Evolutionary conservation across 805 yeast species (phyloP).

Genomic region (Hemisphaericaspora nanyangensis): DNA sequence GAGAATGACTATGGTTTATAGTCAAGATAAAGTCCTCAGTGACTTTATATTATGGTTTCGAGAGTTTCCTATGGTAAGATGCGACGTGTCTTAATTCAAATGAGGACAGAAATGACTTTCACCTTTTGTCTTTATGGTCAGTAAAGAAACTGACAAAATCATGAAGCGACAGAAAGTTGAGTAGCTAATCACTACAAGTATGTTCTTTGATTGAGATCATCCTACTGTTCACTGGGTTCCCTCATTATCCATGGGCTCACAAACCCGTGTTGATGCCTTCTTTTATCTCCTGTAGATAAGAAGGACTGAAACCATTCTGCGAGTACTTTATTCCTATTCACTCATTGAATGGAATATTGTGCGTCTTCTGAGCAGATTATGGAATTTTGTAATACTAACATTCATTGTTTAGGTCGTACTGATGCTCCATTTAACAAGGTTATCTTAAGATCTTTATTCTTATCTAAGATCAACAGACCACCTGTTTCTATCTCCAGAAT

Average conservation of each 20-base stretch:
- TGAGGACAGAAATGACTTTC: not conserved
- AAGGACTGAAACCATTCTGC: slow-evolving; percentile 33
- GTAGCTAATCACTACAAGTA: slow-evolving; percentile 10
- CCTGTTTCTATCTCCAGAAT: slow-evolving; percentile 96
- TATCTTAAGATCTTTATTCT: slow-evolving; percentile 88
- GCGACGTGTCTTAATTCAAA: not conserved
- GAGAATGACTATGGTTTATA: not conserved
- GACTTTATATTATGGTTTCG: slow-evolving; percentile 4
- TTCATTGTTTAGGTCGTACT: slow-evolving; percentile 74
- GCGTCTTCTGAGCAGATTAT: slow-evolving; percentile 46
- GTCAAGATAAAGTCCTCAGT: slow-evolving; percentile 1
- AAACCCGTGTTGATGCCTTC: not conserved
- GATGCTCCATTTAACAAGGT: slow-evolving; percentile 99
- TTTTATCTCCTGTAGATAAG: no score
- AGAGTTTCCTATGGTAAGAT: not conserved
- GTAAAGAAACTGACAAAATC: slow-evolving; percentile 9
- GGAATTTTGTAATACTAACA: slow-evolving; percentile 27
- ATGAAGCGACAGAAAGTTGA: slow-evolving; percentile 1
- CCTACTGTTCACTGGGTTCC: not conserved
- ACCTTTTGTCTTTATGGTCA: slow-evolving; percentile 2
- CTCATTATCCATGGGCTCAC: not conserved
- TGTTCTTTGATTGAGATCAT: no score
- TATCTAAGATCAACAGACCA: slow-evolving; percentile 99
- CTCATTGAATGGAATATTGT: slow-evolving; percentile 15
- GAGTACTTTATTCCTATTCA: slow-evolving; percentile 25